Evolutionary conservation across 2,329 filamentous ascomycete genomes (phyloP).

Genomic region (Dactylellina sp.): DNA sequence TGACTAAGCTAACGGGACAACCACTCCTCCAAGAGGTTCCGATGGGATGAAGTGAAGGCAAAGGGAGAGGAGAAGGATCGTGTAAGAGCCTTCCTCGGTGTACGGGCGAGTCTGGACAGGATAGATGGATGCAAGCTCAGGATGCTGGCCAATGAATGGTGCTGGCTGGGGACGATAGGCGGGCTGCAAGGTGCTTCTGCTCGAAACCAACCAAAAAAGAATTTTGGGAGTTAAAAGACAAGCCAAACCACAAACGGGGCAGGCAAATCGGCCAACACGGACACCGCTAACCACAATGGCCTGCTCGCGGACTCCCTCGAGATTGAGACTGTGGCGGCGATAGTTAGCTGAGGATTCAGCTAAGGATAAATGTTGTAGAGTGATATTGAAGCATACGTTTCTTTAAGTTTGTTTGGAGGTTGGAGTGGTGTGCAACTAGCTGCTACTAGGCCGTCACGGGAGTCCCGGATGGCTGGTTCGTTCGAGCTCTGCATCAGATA

Average conservation of each 20-base stretch:
- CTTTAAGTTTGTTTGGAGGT: background rate
- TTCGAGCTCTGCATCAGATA: no score
- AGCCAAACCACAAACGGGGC: slow-evolving; percentile 11
- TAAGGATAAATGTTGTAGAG: no score
- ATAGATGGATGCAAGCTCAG: slow-evolving; percentile 5
- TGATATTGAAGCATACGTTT: background rate
- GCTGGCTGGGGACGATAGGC: slow-evolving; percentile 37
- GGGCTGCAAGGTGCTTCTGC: slow-evolving; percentile 44
- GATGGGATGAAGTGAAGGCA: slow-evolving; percentile 38
- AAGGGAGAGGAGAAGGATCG: slow-evolving; percentile 38
- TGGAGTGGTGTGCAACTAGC: background rate
- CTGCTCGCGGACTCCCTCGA: background rate
- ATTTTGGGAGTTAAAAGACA: slow-evolving; percentile 43
- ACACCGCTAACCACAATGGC: slow-evolving; percentile 2
- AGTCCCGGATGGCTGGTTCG: slow-evolving; percentile 15
- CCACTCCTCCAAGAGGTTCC: slow-evolving; percentile 31
- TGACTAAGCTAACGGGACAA: slow-evolving; percentile 50
- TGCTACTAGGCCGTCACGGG: background rate
- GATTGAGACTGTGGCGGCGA: no score
- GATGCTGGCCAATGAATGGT: slow-evolving; percentile 37
- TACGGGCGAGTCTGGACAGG: slow-evolving; percentile 9
- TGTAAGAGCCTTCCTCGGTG: slow-evolving; percentile 54
- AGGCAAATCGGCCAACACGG: background rate
- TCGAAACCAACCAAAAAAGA: slow-evolving; percentile 25
- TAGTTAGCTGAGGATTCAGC: no score